phyloP scores from a whole-genome alignment of 768 basidiomycete genomes.

The Holtermannia corniformis region DNA sequence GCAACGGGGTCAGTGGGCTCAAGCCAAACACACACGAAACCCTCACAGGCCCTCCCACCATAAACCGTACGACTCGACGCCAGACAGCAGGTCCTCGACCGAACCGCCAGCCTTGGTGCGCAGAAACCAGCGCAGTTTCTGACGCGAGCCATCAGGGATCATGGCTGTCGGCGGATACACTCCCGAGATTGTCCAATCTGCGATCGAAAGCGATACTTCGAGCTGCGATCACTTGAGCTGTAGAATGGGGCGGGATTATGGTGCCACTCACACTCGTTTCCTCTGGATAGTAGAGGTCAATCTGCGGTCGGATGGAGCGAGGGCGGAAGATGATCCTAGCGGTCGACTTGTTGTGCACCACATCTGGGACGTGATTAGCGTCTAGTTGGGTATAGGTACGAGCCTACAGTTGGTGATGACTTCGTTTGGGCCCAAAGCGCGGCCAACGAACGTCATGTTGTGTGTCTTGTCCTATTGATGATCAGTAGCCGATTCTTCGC shows the following conservation, averaged over 20 bases:
- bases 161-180: conserved; percentile 34
- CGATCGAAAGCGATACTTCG: conserved; percentile 26
- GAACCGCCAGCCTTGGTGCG: conserved; percentile 22
- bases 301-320: conserved; percentile 22
- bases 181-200: conserved; percentile 33
- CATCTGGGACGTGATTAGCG: conserved; percentile 16
- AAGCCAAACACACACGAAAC: too few species aligned
- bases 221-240: conserved; percentile 13
- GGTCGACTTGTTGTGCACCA: conserved; percentile 29
- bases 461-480: conserved; percentile 28
- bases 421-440: conserved; percentile 34
- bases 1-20: not conserved
- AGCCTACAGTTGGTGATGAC: conserved; percentile 30
- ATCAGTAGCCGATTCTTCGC: too few species aligned
- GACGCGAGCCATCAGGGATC: conserved; percentile 18
- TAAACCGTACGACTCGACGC: conserved; percentile 26
- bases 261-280: conserved; percentile 21
- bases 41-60: conserved; percentile 33
- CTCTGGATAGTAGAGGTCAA: conserved; percentile 29
- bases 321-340: conserved; percentile 34
- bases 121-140: conserved; percentile 33
- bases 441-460: conserved; percentile 34
- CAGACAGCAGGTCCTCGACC: conserved; percentile 33
- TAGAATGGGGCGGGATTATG: not conserved
- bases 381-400: not conserved